Base-by-base conservation (phyloP, 2,329 filamentous ascomycete genomes). In the Coleophoma eucalyptorum region DNA sequence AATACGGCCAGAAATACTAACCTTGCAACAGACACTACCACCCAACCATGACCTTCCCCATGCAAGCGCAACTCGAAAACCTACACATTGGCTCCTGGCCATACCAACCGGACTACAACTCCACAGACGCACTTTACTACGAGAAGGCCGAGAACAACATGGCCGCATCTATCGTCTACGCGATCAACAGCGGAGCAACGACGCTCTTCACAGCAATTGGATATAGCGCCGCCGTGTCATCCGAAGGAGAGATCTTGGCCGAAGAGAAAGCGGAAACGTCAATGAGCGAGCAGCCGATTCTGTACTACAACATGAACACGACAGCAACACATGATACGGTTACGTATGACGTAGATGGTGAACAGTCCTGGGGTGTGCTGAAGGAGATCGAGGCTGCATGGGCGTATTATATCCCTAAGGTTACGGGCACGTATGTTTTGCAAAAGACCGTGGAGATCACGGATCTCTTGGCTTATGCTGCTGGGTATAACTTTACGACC, bases 291-390 rank as follows among this genome's bases (percentile, higher is more conserved):
- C 37, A 43, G 38, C 37, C 46, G 3, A 32, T 49, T 6, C 20
- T 49, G 10, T 49, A 49, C 18, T 42, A 35, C 33, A 43, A 37
- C 6, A 34, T 49, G 16, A 49, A 49, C 32, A 43, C 37, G 6
- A 42, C 46, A 11, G 35, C 18, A 3, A 38, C 18, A 10, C 18
- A 33, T 37, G 26, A 32, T 10, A 34, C 37, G 16, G 16, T 8
- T 20, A 3, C 46, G 12, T 49, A 49, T 20, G 19, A 49, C 16
- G 43, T 49, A 11, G 21, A 49, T 43, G 20, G 37, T 12, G 37
- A 49, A 19, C 46, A 49, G 15, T 49, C 46, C 5, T 49, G 46
- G 46, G 46, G 37, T 16, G 26, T 49, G 7, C n/a, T 49, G 38
- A 18, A 34, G n/a, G 18, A 49, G 21, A 49, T 49, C 8, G 46